A percentile compares a stretch with the other conserved stretches of the same genome.
Evolutionary conservation across 2,329 filamentous ascomycete genomes (phyloP).

Genomic region (Aureobasidium lini): DNA sequence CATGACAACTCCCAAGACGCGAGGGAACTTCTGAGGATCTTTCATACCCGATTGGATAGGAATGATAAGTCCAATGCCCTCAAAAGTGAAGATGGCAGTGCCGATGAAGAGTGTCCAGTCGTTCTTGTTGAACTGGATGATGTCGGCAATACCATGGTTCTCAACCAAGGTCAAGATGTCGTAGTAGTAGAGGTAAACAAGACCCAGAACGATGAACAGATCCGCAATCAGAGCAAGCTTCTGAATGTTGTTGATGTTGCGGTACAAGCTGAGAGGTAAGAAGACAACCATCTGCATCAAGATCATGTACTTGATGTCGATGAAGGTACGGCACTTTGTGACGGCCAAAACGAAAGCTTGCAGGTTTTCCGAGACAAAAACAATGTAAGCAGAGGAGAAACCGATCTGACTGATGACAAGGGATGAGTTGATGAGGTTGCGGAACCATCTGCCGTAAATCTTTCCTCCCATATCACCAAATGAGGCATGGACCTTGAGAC

Average conservation of each 20-base stretch:
- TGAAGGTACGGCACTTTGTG: conserved; percentile 73
- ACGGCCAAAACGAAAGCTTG: conserved; percentile 93
- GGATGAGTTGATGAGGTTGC: conserved; percentile 76
- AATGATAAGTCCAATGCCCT: conserved; percentile 94
- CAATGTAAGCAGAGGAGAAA: conserved; percentile 90
- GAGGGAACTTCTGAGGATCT: conserved; percentile 80
- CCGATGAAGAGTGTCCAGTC: conserved; percentile 98
- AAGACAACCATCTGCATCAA: conserved; percentile 94
- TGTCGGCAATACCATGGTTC: conserved; percentile 70
- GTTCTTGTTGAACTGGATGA: conserved; percentile 79
- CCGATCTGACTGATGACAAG: conserved; percentile 95
- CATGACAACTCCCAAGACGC: conserved; percentile 85
- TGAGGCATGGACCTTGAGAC: conserved; percentile 80
- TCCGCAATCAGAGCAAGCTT: conserved; percentile 92
- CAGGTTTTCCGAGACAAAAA: conserved; percentile 92
- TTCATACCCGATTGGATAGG: conserved; percentile 98
- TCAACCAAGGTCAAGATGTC: conserved; percentile 75
- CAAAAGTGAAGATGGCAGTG: conserved; percentile 97
- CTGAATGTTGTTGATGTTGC: conserved; percentile 95
- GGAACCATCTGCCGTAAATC: conserved; percentile 86
- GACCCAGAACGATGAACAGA: conserved; percentile 83
- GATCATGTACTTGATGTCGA: conserved; percentile 84
- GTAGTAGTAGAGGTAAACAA: conserved; percentile 93
- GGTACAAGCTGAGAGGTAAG: conserved; percentile 83
- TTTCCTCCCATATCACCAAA: conserved; percentile 95